Evolutionary conservation across 2,329 filamentous ascomycete species (phyloP).

Genomic region (Grosmannia clavigera): DNA sequence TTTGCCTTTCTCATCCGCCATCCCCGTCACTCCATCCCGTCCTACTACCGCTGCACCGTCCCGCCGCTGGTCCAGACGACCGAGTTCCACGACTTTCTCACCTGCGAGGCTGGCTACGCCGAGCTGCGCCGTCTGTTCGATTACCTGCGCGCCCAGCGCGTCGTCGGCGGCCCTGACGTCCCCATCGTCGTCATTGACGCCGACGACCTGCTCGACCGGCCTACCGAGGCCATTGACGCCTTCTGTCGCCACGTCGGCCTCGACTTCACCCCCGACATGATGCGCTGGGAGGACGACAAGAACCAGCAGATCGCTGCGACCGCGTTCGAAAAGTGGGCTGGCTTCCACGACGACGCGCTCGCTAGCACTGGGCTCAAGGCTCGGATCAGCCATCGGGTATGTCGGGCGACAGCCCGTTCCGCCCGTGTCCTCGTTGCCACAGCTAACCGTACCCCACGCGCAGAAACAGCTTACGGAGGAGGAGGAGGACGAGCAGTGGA

Average conservation of each 20-base stretch:
- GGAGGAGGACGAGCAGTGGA: slow-evolving; percentile 59
- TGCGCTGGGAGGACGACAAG: slow-evolving; percentile 70
- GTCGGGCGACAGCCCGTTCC: slow-evolving; percentile 11
- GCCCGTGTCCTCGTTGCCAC: background rate
- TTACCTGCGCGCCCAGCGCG: slow-evolving; percentile 55
- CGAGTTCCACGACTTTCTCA: slow-evolving; percentile 77
- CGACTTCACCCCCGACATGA: slow-evolving; percentile 64
- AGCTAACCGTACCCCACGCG: background rate
- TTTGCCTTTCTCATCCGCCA: slow-evolving; percentile 96
- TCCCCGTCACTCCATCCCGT: slow-evolving; percentile 81
- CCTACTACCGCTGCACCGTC: slow-evolving; percentile 87
- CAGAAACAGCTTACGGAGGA: slow-evolving; percentile 54
- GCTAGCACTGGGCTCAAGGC: slow-evolving; percentile 65
- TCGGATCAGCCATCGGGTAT: slow-evolving; percentile 49
- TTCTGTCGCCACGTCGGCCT: slow-evolving; percentile 77
- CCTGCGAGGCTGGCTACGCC: slow-evolving; percentile 77
- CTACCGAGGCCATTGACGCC: slow-evolving; percentile 58
- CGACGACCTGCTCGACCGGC: slow-evolving; percentile 83
- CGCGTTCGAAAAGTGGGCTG: slow-evolving; percentile 92
- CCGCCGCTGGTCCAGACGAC: slow-evolving; percentile 74
- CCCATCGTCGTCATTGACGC: slow-evolving; percentile 68
- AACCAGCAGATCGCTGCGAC: slow-evolving; percentile 55
- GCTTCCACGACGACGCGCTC: slow-evolving; percentile 93
- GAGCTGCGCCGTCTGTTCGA: slow-evolving; percentile 83
- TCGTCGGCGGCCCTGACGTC: slow-evolving; percentile 49